Evolutionary conservation across 2,329 filamentous ascomycete species (phyloP), one percentile per base, ranked within the genome.

Genomic region (Arthrobotrys musiformis): DNA sequence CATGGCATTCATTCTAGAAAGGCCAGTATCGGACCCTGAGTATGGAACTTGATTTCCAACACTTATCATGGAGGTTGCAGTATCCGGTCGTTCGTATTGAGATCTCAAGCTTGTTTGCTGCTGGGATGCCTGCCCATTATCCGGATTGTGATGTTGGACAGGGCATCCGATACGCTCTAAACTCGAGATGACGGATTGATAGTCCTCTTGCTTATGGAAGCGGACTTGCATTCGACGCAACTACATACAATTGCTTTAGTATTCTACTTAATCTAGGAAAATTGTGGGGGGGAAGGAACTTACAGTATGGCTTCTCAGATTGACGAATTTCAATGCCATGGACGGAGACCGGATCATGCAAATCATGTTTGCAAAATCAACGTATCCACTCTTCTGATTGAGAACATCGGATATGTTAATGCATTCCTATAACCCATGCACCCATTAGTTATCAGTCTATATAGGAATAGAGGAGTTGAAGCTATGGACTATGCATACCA

Each of bases 291-390:
- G 3, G 22, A 1, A 52, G 9, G n/a, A 35, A 40, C 73, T 26
- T 58, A 77, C 73, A 9, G 33, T 70, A 30, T 70, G 73, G 2
- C 30, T 40, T 28, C 61, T 61, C 0, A 70, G n/a, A 33, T 77
- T 70, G 28, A 77, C 60, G 28, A 37, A 77, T 62, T 77, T 77
- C 28, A 77, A 26, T 8, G 73, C 73, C 37, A 77, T 52, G 3
- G 73, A 77, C 6, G 73, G 73, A 30, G 40, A 44, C 22, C 73
- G 50, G 33, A 77, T 77, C 73, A 77, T 77, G 52, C 73, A 70
- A 26, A 77, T 33, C 15, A 77, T 70, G 24, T 77, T 77, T 1
- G 28, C 66, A 15, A 66, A 50, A 22, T 63, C 66, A 24, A 61
- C 42, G 30, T 66, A 67, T 19, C 50, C 60, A 15, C 26, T 67